Base-by-base conservation (phyloP, 805 yeast genomes). In the Ogataea nitratoaversa region DNA sequence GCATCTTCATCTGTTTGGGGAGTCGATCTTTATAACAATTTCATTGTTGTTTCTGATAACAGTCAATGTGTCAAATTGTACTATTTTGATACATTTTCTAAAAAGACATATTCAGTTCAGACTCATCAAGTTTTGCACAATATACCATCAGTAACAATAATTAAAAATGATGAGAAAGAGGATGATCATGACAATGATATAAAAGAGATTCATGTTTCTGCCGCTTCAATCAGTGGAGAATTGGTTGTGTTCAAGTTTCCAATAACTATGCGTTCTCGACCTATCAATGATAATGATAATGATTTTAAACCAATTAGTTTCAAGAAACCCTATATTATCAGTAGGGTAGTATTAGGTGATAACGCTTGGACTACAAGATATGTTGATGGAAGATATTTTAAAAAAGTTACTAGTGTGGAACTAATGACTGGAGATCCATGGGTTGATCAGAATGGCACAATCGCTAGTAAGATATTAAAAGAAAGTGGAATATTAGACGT, bases 1-100 rank as follows among this genome's bases (percentile, higher is more conserved):
- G 48, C 72, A 34, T 61, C 61, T 5, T 59, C 72, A 2, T 76
- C 84, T 1, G 76, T 72, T 2, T 82, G 89, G 89, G 85, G 86
- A 0, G 49, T 78, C 16, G 84, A 78, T 50, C 57, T 72, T 29
- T 47, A 57, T n/a, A 52, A 48, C 3, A 45, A 33, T 64, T 57
- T 74, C 31, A 44, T 81, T 12, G 74, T 64, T 0, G 68, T 71
- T 0, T 72, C 84, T 0, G 84, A 79, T 46, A 82, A 82, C 49
- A 65, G 76, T 4, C 75, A 69, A 39, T 54, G 59, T 5, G 59
- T 78, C 2, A 63, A 72, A 0, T 42, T 76, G 5, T 66, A 74
- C 38, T 62, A 65, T 36, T 61, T 63, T 40, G 54, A 46, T 20
- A 48, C 36, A 13, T 38, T 40, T 14, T 49, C 48, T 12, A 42